Conservation (phyloP, 352 stramenopile species). For the Pythium pyrilobum region DNA sequence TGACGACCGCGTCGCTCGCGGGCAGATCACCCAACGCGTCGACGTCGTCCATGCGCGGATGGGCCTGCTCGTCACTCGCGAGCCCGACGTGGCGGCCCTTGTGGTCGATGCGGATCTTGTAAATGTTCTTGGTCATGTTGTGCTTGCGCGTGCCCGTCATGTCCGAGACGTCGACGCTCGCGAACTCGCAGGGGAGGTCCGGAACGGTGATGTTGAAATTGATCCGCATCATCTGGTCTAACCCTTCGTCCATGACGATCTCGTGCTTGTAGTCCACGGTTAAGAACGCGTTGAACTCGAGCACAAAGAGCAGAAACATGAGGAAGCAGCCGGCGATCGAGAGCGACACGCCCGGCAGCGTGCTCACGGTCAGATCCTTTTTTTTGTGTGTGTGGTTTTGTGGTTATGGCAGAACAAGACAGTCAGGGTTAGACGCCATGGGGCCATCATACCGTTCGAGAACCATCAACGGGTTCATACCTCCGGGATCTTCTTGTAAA, state of each 20-base stretch:
- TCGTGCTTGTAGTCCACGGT: slow-evolving; percentile 85
- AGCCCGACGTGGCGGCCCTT: slow-evolving; percentile 81
- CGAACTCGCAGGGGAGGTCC: slow-evolving; percentile 96
- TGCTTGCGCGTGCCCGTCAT: slow-evolving; percentile 96
- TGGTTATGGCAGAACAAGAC: background rate
- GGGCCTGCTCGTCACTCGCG: slow-evolving; percentile 85
- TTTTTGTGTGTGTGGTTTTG: background rate
- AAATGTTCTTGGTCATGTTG: slow-evolving; percentile 98
- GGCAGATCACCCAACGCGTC: slow-evolving; percentile 65
- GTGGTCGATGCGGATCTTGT: slow-evolving; percentile 92
- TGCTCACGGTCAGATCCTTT: slow-evolving; percentile 83
- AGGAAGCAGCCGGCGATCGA: slow-evolving; percentile 83
- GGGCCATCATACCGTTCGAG: background rate
- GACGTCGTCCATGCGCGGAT: slow-evolving; percentile 67
- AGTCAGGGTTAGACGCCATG: background rate
- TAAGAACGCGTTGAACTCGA: slow-evolving; percentile 88
- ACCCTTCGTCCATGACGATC: slow-evolving; percentile 85
- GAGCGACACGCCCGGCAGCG: slow-evolving; percentile 76
- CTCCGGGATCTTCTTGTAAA: slow-evolving; percentile 91
- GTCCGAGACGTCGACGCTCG: slow-evolving; percentile 95
- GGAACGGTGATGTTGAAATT: slow-evolving; percentile 99
- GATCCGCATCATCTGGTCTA: slow-evolving; percentile 88
- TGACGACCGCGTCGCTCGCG: slow-evolving; percentile 71
- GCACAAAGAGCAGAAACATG: slow-evolving; percentile 88
- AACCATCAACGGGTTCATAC: slow-evolving; percentile 19